Base-by-base conservation (phyloP, 2,329 filamentous ascomycete genomes). In the Venturia asperata region DNA sequence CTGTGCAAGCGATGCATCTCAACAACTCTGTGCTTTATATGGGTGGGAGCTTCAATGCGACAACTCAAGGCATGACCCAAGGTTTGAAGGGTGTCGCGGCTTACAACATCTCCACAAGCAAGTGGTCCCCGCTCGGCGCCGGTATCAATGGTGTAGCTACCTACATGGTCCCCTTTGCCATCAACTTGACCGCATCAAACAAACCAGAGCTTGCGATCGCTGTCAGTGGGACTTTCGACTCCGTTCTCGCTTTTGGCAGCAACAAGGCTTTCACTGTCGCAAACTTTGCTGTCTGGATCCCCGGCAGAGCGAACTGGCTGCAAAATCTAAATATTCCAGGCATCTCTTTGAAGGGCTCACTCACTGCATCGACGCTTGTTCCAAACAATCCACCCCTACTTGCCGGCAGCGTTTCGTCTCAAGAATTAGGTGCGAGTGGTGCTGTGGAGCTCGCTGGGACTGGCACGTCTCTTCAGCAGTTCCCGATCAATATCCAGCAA, bases 211-310 rank as follows among this genome's bases (percentile, higher is more conserved):
- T 84, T 15, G 90, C 89, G 27, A 83, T 97, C 68, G 86, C 88
- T 1, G 80, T 99, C 66, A 93, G 87, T 61, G 94, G 94, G 6
- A 81, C 85, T 67, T 99, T 99, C 74, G 82, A 84, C 19, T 80
- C 86, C 64, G 85, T 96, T 67, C 82, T 87, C 37, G 83, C 82
- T 0, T 93, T 91, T 70, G 85, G 79, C 43, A 80, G 80, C 68
- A 87, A 87, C 69, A 75, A 81, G 7, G 83, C 85, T 11, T 81
- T 87, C 37, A 71, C 82, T 10, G 89, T 87, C 0, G 77, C 85
- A 62, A 92, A 92, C 1, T 91, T 99, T 71, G 93, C 91, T 17
- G 81, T 97, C 45, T 99, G 94, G 94, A 88, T 97, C 9, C 90
- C 90, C 3, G 95, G 92, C 3, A 81, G 83, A 67, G 83, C 82